A percentile compares a stretch with the other conserved stretches of the same genome.
Conservation (phyloP, 2,329 filamentous ascomycete species). For the Cladosporium velox region DNA sequence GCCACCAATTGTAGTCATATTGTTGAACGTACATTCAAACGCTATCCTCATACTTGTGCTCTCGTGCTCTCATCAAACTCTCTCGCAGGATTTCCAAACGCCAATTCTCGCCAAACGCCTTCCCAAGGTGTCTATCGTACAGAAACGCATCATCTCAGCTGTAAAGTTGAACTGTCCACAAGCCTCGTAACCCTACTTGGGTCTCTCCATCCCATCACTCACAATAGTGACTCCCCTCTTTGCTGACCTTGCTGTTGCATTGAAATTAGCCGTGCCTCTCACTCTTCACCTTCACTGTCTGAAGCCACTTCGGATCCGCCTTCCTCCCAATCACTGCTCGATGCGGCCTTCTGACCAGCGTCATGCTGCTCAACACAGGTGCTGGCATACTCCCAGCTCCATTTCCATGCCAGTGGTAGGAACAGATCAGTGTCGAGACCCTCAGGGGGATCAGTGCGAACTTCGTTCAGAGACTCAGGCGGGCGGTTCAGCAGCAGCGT, state of each 20-base stretch:
- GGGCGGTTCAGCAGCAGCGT: neutral
- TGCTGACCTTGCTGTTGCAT: neutral
- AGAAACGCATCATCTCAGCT: neutral
- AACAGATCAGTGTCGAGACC: neutral
- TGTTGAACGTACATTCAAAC: neutral
- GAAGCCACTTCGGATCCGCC: neutral
- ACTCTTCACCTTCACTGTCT: neutral
- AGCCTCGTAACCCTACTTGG: neutral
- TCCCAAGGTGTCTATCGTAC: neutral
- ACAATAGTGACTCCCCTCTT: neutral
- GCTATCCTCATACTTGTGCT: neutral
- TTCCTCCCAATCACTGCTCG: neutral
- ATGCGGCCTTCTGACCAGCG: neutral
- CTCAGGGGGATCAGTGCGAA: neutral
- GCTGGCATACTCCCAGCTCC: neutral
- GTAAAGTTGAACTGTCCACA: neutral
- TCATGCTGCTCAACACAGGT: neutral
- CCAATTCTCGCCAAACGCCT: neutral
- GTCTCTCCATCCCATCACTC: neutral
- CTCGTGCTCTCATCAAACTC: neutral
- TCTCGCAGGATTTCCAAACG: neutral
- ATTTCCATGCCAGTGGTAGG: slow-evolving; percentile 3
- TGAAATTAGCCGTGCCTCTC: neutral
- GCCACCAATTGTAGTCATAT: neutral
- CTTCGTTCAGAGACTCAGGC: neutral